Percentiles rank a stretch among this genome's conserved stretches.
Conservation (phyloP, 2,329 filamentous ascomycete species). For the Penicillium sp. region DNA sequence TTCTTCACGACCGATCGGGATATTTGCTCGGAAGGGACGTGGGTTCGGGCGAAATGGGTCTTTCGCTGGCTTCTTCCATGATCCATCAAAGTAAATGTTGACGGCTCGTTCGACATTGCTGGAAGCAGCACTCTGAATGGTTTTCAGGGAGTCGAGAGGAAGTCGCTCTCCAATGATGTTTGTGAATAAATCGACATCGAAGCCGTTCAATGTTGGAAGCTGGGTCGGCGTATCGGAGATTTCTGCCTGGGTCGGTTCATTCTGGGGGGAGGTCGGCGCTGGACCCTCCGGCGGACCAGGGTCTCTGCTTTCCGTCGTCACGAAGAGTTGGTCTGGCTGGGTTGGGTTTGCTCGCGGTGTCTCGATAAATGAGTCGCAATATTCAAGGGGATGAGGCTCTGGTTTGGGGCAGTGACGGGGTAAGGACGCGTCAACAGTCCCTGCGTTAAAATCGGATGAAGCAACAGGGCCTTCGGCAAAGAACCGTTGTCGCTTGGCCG, state of each 20-base stretch:
- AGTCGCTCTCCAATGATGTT: slow-evolving; percentile 56
- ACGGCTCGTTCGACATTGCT: slow-evolving; percentile 57
- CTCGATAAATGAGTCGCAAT: not conserved
- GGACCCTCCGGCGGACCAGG: not conserved
- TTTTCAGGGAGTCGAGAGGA: slow-evolving; percentile 42
- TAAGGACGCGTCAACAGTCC: slow-evolving; percentile 18
- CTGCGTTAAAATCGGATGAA: slow-evolving; percentile 17
- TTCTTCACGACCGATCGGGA: slow-evolving; percentile 4
- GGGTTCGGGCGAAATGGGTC: slow-evolving; percentile 7
- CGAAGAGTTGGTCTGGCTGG: not conserved
- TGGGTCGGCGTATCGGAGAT: not conserved
- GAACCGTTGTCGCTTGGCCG: slow-evolving; percentile 60
- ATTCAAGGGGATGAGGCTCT: not conserved
- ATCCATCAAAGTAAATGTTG: slow-evolving; percentile 62
- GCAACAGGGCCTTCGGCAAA: slow-evolving; percentile 50
- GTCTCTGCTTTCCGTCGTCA: not conserved
- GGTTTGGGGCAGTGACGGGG: slow-evolving; percentile 5
- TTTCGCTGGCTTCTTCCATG: slow-evolving; percentile 47
- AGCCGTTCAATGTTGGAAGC: slow-evolving; percentile 32
- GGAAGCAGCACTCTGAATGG: slow-evolving; percentile 48
- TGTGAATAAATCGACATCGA: slow-evolving; percentile 54
- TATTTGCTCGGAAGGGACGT: slow-evolving; percentile 7
- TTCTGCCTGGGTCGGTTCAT: not conserved
- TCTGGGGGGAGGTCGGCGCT: not conserved
- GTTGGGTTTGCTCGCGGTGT: not conserved